phyloP scores from a whole-genome alignment of 129 eudicot species.

The Logfia minima region DNA sequence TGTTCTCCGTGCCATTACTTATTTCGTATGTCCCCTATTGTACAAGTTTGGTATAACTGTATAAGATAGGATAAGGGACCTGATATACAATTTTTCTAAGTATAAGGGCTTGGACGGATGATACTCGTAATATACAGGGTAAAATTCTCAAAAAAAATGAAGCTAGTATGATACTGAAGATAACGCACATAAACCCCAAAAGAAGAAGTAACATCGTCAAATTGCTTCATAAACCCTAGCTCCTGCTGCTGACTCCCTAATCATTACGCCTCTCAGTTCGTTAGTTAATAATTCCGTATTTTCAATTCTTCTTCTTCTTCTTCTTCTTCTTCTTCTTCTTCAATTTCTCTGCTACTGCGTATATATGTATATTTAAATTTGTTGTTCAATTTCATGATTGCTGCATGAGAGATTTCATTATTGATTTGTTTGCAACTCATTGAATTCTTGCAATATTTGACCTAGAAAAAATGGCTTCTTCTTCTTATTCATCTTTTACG shows the following conservation, averaged over 20 bases:
- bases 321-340: background rate
- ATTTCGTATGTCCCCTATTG: too few species aligned
- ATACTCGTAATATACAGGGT: background rate
- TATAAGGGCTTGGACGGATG: slow-evolving; percentile 13
- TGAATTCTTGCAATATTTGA: slow-evolving; percentile 32
- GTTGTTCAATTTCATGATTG: background rate
- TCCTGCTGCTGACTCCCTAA: background rate
- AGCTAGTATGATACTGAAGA: background rate
- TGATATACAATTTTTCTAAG: background rate
- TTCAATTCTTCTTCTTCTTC: background rate
- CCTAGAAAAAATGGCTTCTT: slow-evolving; percentile 40
- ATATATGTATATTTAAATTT: too few species aligned
- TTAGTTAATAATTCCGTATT: background rate
- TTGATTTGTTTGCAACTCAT: slow-evolving; percentile 29
- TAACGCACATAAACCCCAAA: background rate
- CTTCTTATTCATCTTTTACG: background rate
- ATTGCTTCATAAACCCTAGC: background rate
- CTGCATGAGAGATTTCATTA: slow-evolving; percentile 5
- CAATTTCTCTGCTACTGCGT: background rate
- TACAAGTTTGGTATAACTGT: too few species aligned
- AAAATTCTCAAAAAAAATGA: background rate
- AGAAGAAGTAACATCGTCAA: background rate
- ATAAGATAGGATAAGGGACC: slow-evolving; percentile 4
- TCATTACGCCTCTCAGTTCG: background rate
- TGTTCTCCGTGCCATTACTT: too few species aligned